Conservation (phyloP, 768 basidiomycete genomes). For the Cantharellus anzutake region DNA sequence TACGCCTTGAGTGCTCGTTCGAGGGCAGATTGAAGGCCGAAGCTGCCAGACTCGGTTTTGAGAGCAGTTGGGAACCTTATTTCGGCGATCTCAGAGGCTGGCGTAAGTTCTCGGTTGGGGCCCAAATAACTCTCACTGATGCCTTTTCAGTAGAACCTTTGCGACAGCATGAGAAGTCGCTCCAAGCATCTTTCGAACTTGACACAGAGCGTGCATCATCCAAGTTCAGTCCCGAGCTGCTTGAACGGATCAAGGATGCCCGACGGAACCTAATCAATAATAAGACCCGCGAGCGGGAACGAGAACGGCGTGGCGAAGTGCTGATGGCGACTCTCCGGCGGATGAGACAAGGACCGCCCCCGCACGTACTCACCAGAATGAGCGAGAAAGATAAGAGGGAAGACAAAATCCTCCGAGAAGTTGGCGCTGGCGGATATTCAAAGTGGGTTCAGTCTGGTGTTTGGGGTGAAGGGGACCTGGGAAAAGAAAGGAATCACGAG, state of each 20-base stretch:
- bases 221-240: conserved; percentile 30
- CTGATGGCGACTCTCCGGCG: conserved; percentile 28
- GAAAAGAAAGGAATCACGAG: conserved; percentile 24
- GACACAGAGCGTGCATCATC: conserved; percentile 25
- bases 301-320: conserved; percentile 47
- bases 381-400: conserved; percentile 24
- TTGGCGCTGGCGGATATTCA: conserved; percentile 52
- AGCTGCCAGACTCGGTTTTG: conserved; percentile 3
- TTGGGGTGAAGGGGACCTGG: conserved; percentile 26
- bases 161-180: not conserved
- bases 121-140: no score
- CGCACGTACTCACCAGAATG: conserved; percentile 37
- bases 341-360: conserved; percentile 38
- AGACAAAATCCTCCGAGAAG: conserved; percentile 31
- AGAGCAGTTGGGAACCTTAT: conserved; percentile 1
- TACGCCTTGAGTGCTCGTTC: conserved; percentile 22
- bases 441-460: conserved; percentile 23
- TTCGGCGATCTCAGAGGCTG: no score
- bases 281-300: conserved; percentile 39
- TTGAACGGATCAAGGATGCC: conserved; percentile 33
- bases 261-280: conserved; percentile 41
- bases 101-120: no score
- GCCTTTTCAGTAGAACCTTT: not conserved
- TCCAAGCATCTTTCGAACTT: conserved; percentile 12
- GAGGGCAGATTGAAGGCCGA: conserved; percentile 14